A percentile compares a stretch with the other conserved stretches of the same genome.
phyloP scores from a whole-genome alignment of 768 basidiomycete species.

The Leccinum disarticulatum region DNA sequence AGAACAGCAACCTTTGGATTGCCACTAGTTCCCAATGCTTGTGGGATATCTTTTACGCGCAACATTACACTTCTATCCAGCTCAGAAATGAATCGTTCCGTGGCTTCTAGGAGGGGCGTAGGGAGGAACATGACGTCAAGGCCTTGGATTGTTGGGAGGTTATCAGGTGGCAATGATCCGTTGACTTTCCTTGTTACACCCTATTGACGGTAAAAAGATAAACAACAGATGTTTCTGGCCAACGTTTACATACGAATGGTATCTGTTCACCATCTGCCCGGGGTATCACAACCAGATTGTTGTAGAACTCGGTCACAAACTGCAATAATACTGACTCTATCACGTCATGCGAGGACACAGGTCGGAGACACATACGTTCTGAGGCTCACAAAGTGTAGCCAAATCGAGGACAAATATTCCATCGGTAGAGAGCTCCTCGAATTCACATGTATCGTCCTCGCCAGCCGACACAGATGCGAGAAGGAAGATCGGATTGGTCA shows the following conservation, averaged over 20 bases:
- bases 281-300: constrained; percentile 20
- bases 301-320: constrained; percentile 24
- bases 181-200: constrained; percentile 48
- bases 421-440: constrained; percentile 64
- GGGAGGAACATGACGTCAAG: constrained; percentile 30
- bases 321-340: constrained; percentile 7
- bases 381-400: constrained; percentile 15
- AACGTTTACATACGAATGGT: constrained; percentile 25
- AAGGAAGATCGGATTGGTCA: constrained; percentile 50
- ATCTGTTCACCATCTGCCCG: constrained; percentile 17
- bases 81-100: constrained; percentile 51
- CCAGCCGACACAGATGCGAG: constrained; percentile 68
- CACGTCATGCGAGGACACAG: neutral
- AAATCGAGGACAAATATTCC: constrained; percentile 57
- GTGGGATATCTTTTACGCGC: constrained; percentile 69
- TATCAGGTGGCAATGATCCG: constrained; percentile 44
- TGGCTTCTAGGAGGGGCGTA: constrained; percentile 33
- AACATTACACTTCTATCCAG: constrained; percentile 68
- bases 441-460: constrained; percentile 40
- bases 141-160: constrained; percentile 32
- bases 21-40: constrained; percentile 34
- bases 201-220: constrained; percentile 32
- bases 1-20: constrained; percentile 74
- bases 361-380: constrained; percentile 26
- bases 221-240: neutral